These are phyloP conservation scores for Murraya paniculata DNA, from an alignment of 345 rosid species.

Conservation along the genomic window DNA sequence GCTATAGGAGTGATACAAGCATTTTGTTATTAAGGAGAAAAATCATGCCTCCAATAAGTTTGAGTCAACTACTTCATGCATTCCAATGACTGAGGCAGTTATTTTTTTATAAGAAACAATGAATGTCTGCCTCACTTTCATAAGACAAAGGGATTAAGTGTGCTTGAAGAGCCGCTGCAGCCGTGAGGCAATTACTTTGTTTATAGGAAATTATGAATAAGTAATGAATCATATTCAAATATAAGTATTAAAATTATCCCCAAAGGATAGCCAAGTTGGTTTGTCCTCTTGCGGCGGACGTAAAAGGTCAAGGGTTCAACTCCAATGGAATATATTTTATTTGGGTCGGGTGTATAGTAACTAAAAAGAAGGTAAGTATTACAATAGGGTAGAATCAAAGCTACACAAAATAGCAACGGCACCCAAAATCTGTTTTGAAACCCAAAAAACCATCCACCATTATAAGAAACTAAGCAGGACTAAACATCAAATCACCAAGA, in stretches of 20 bases:
- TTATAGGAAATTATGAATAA: no score
- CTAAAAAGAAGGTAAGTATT: no score
- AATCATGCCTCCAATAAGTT: background rate
- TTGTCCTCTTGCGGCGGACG: background rate
- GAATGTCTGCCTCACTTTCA: background rate
- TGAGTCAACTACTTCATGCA: background rate
- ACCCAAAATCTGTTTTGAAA: background rate
- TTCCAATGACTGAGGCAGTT: no score
- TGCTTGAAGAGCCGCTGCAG: background rate
- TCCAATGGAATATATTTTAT: background rate
- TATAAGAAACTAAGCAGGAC: background rate
- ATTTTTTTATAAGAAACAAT: no score
- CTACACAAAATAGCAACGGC: background rate
- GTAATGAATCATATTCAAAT: no score
- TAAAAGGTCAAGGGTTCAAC: background rate
- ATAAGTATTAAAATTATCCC: no score
- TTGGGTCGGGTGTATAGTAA: background rate
- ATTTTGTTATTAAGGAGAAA: background rate
- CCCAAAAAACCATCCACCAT: background rate
- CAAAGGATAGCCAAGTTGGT: no score
- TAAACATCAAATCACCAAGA: background rate
- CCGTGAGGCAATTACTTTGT: no score
- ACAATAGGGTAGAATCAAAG: background rate
- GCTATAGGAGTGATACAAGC: background rate
- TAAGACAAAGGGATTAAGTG: background rate